These are phyloP conservation scores for Lignosus rhinocerotis DNA, from an alignment of 1,284 basidiomycete species.

Conservation along the genomic window DNA sequence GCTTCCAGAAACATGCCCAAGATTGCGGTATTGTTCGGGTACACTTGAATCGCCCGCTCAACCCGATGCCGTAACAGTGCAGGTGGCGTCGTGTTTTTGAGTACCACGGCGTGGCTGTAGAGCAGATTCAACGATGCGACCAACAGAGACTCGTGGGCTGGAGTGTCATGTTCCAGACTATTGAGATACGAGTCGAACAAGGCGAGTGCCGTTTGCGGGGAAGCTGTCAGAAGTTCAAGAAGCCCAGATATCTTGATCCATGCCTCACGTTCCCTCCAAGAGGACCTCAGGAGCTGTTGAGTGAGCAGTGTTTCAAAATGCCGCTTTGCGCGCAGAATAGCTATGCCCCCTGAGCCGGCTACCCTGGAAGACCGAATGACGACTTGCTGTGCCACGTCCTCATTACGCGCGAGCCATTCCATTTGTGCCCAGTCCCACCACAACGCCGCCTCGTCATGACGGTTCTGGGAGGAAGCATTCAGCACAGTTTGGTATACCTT, in stretches of 20 bases:
- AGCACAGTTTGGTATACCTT: constrained; percentile 81
- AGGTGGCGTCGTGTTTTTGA: constrained; percentile 62
- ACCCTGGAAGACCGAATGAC: constrained; percentile 56
- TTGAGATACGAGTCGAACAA: constrained; percentile 49
- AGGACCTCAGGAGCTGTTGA: constrained; percentile 19
- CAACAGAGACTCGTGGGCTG: constrained; percentile 59
- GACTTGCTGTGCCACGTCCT: constrained; percentile 51
- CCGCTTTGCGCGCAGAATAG: constrained; percentile 59
- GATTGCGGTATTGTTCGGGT: constrained; percentile 74
- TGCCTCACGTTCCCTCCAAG: constrained; percentile 57
- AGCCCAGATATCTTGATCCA: constrained; percentile 67
- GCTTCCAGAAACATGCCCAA: constrained; percentile 78
- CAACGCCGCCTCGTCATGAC: constrained; percentile 47
- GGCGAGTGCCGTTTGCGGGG: constrained; percentile 42
- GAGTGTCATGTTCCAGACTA: constrained; percentile 28
- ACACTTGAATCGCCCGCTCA: constrained; percentile 54
- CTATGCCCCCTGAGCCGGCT: constrained; percentile 51
- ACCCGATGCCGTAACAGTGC: constrained; percentile 59
- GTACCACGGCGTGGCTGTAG: constrained; percentile 57
- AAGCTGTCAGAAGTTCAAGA: constrained; percentile 58
- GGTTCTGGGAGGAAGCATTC: constrained; percentile 39
- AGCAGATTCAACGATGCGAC: constrained; percentile 60
- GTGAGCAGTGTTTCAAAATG: constrained; percentile 50
- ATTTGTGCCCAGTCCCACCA: constrained; percentile 92
- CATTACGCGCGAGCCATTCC: constrained; percentile 73